Evolutionary conservation across 1,284 basidiomycete genomes (phyloP), one percentile per base, ranked within the genome.

Genomic region (Sparassis latifolia): DNA sequence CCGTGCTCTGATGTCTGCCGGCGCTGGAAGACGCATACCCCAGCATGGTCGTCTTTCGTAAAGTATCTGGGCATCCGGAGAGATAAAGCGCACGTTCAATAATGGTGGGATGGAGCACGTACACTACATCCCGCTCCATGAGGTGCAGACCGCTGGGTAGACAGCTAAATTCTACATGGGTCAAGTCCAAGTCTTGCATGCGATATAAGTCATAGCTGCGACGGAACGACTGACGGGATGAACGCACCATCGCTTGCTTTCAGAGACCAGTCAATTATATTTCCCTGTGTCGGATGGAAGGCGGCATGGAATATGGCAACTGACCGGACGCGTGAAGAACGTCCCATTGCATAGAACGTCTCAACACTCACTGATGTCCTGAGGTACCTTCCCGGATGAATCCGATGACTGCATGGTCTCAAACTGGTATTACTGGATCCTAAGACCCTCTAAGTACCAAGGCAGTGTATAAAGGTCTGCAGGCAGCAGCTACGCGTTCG

Each of bases 301-400:
- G 87, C 87, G 35, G 83, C 76, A 68, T 90, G 87, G 56, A 89
- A 90, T 62, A 89, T 84, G 10, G 87, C 85, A 60, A 87, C 87
- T 89, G 31, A n/a, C 20, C 12, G 6, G 9, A 33, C n/a, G 10
- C 30, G 28, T 29, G 42, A 28, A 47, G 29, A 29, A 42, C 5
- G 2, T 42, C 12, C 30, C 9, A 31, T 31, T 20, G 3, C 9
- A 29, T 4, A 31, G 2, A 32, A 37, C 41, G 28, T 31, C 4
- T 29, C 28, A 10, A 5, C 28, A 61, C 66, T 48, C 48, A 77
- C 78, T 74, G 50, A 78, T 62, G 63, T 82, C 79, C 52, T 77
- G 76, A 33, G 77, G 76, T 49, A 60, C 55, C 48, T 60, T 69
- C 42, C 54, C 67, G 48, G 53, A 65, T 10, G 52, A 33, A 10